Conservation (phyloP, 345 rosid species). For the Eucalyptus coolabah region DNA sequence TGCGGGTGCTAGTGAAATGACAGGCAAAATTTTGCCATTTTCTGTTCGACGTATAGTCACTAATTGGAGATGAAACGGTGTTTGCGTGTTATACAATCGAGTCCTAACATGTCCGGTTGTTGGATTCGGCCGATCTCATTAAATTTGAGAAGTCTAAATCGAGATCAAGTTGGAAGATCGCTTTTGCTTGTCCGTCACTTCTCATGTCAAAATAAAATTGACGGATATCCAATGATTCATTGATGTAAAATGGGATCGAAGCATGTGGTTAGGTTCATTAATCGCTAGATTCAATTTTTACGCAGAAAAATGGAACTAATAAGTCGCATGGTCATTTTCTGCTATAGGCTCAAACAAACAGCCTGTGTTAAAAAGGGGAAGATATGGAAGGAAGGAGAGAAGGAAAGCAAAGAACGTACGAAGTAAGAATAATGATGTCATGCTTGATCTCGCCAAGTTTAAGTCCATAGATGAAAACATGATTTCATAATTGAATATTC, state of each 20-base stretch:
- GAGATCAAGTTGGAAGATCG: not conserved
- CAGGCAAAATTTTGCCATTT: not conserved
- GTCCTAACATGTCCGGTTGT: not conserved
- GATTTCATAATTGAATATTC: not conserved
- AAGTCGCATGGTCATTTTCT: no score
- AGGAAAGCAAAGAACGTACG: rapidly evolving
- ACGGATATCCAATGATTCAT: not conserved
- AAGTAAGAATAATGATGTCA: no score
- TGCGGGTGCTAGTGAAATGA: not conserved
- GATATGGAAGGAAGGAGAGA: no score
- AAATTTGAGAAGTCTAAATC: not conserved
- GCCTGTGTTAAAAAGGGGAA: no score
- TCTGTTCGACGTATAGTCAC: not conserved
- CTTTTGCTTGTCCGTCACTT: not conserved
- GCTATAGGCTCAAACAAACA: no score
- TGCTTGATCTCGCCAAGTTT: no score
- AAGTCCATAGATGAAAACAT: no score
- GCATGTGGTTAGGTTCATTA: not conserved
- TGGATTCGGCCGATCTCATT: not conserved
- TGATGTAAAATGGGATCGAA: not conserved
- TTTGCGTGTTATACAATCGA: not conserved
- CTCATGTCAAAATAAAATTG: not conserved
- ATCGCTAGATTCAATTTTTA: not conserved
- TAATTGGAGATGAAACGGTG: not conserved
- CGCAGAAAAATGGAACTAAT: not conserved